These are phyloP conservation scores for Talaromyces adpressus DNA, from an alignment of 495 filamentous ascomycete genomes.

Conservation along the genomic window DNA sequence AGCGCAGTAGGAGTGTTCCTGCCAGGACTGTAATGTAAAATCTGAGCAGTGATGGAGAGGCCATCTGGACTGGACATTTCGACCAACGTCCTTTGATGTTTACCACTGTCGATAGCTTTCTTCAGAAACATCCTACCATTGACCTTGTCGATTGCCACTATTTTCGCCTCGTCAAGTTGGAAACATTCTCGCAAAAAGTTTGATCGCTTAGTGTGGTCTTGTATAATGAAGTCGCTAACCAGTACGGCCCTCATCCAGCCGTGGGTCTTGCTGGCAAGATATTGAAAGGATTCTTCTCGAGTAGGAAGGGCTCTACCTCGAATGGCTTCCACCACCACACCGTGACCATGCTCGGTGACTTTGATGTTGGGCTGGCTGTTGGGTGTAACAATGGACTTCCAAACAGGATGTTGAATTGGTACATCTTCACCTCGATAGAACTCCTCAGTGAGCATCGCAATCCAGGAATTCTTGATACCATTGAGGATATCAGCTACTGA, in stretches of 20 bases:
- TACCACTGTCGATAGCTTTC: constrained; percentile 57
- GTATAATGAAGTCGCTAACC: constrained; percentile 82
- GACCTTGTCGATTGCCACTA: constrained; percentile 75
- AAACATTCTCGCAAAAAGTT: constrained; percentile 87
- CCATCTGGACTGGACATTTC: constrained; percentile 72
- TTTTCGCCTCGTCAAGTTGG: constrained; percentile 71
- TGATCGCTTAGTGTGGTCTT: constrained; percentile 92
- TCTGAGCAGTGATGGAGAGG: not conserved
- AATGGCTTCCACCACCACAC: constrained; percentile 19
- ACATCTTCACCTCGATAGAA: not conserved
- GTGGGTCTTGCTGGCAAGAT: constrained; percentile 77
- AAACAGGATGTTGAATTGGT: not conserved
- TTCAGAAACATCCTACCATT: constrained; percentile 67
- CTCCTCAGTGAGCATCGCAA: not conserved
- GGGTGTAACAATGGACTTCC: not conserved
- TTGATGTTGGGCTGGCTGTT: not conserved
- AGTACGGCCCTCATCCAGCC: constrained; percentile 94
- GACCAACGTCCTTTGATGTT: constrained; percentile 55
- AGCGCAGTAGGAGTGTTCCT: not conserved
- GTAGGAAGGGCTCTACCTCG: constrained; percentile 66
- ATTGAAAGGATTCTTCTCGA: constrained; percentile 72
- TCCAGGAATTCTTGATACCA: too few relatives aligned
- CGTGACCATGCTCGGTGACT: not conserved
- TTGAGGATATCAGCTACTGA: too few relatives aligned
- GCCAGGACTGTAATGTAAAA: not conserved